Conservation (phyloP, 2,329 filamentous ascomycete genomes). For the Penicillium freii region DNA sequence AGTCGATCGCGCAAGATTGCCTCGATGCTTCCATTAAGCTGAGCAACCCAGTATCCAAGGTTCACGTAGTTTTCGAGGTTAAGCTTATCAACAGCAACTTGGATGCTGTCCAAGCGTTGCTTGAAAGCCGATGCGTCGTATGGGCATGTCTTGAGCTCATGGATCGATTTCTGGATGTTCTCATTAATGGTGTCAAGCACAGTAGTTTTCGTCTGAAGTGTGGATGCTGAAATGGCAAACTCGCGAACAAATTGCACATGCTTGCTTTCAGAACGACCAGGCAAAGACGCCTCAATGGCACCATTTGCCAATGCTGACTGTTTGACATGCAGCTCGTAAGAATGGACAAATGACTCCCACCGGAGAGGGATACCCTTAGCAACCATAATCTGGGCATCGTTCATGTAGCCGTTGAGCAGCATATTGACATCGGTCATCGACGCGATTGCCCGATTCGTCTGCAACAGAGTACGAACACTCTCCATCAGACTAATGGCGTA, state of each 20-base stretch:
- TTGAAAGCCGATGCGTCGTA: slow-evolving; percentile 81
- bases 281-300: slow-evolving; percentile 57
- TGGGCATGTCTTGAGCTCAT: slow-evolving; percentile 78
- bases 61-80: slow-evolving; percentile 97
- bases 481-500: slow-evolving; percentile 99
- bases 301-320: slow-evolving; percentile 60
- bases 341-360: slow-evolving; percentile 98
- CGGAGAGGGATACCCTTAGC: slow-evolving; percentile 83
- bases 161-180: slow-evolving; percentile 76
- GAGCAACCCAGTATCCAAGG: slow-evolving; percentile 81
- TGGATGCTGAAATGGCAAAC: slow-evolving; percentile 81
- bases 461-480: slow-evolving; percentile 88
- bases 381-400: slow-evolving; percentile 81
- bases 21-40: slow-evolving; percentile 84
- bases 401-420: slow-evolving; percentile 84
- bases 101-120: slow-evolving; percentile 76
- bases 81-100: slow-evolving; percentile 90
- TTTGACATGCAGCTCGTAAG: slow-evolving; percentile 84
- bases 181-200: slow-evolving; percentile 75
- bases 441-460: slow-evolving; percentile 79
- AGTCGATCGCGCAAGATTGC: slow-evolving; percentile 75
- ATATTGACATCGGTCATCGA: slow-evolving; percentile 85
- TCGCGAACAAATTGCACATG: slow-evolving; percentile 96
- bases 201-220: slow-evolving; percentile 83
- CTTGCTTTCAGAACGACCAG: slow-evolving; percentile 72